These are phyloP conservation scores for Rhodotorula sp. DNA, from an alignment of 1,284 basidiomycete genomes.

Conservation along the genomic window DNA sequence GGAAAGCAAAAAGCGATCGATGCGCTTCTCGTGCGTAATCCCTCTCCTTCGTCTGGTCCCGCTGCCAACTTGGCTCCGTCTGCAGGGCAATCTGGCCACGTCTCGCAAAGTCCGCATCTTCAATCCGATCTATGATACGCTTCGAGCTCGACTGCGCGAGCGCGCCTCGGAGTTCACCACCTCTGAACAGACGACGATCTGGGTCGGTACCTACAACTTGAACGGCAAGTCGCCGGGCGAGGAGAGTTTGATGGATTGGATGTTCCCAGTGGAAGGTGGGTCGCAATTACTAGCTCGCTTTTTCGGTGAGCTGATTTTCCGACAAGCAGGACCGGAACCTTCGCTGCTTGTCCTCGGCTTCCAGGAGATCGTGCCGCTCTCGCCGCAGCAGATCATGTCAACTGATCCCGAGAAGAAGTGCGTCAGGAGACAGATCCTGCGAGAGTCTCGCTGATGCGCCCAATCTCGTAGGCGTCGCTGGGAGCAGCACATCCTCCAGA, in stretches of 20 bases:
- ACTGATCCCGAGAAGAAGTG: constrained; percentile 92
- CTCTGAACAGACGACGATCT: constrained; percentile 68
- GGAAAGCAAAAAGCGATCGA: constrained; percentile 93
- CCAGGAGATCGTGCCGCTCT: constrained; percentile 96
- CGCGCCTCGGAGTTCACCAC: constrained; percentile 82
- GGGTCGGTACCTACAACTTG: constrained; percentile 92
- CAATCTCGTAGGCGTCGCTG: constrained; percentile 64
- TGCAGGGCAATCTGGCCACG: constrained; percentile 81
- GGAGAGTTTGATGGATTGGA: constrained; percentile 83
- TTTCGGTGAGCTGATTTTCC: neutral
- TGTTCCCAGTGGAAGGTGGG: constrained; percentile 58
- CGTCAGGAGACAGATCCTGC: constrained; percentile 21
- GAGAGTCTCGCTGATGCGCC: constrained; percentile 9
- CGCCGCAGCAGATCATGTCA: constrained; percentile 86
- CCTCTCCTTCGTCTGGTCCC: neutral
- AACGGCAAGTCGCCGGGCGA: constrained; percentile 76
- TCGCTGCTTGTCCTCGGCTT: constrained; percentile 91
- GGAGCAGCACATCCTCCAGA: constrained; percentile 79
- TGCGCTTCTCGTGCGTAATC: constrained; percentile 71
- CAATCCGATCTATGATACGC: constrained; percentile 88
- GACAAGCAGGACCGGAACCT: constrained; percentile 57
- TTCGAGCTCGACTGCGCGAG: constrained; percentile 66
- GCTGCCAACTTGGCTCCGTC: neutral
- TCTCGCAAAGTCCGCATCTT: constrained; percentile 87
- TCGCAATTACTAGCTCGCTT: neutral